phyloP scores from a whole-genome alignment of 208 protist genomes.

The Trypanosomatidae sp. region DNA sequence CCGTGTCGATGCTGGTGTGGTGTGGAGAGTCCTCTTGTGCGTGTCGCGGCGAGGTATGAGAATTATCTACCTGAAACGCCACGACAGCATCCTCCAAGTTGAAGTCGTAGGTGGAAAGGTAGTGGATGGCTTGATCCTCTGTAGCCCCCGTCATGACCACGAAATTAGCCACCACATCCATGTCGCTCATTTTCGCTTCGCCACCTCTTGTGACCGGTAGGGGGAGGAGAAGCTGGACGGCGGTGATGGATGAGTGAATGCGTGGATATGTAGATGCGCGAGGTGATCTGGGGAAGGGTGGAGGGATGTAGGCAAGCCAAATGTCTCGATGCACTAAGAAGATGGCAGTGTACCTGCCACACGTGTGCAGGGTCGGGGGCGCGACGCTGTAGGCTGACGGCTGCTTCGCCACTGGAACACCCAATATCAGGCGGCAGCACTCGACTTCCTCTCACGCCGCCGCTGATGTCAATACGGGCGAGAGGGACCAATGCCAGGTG shows the following conservation, averaged over 20 bases:
- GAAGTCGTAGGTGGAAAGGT: conserved; percentile 58
- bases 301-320: neutral
- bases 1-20: conserved; percentile 23
- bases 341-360: neutral
- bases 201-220: no score
- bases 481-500: neutral
- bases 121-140: conserved; percentile 61
- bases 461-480: neutral
- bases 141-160: conserved; percentile 64
- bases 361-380: neutral
- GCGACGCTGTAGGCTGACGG: neutral
- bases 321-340: neutral
- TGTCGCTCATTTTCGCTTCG: conserved; percentile 33
- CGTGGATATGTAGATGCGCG: neutral
- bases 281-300: neutral
- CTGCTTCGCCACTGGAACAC: neutral
- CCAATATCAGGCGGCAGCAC: neutral
- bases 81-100: conserved; percentile 45
- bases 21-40: conserved; percentile 7
- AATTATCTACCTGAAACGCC: conserved; percentile 32
- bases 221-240: neutral
- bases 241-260: neutral
- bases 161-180: conserved; percentile 60
- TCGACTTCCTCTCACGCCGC: neutral
- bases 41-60: neutral